A percentile compares a stretch with the other conserved stretches of the same genome.
These are phyloP conservation scores for Batkoa obscura DNA, from an alignment of 371 early-diverging fungal genomes.

Conservation along the genomic window DNA sequence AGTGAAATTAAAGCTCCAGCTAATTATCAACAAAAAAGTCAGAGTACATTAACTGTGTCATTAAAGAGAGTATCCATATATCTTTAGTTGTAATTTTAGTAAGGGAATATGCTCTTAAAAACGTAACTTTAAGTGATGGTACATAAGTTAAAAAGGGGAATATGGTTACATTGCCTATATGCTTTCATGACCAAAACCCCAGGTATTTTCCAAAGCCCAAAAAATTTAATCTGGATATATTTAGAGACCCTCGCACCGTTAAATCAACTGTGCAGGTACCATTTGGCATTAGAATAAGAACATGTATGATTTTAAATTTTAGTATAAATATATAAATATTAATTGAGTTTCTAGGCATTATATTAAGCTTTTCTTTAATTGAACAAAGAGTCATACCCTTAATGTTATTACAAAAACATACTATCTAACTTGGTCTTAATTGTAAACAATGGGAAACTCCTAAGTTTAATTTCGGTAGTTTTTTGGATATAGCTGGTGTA, in stretches of 20 bases:
- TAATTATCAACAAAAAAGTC: neutral
- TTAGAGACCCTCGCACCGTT: neutral
- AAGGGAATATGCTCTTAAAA: neutral
- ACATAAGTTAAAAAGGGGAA: neutral
- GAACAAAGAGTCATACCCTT: slow-evolving; percentile 26
- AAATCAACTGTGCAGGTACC: neutral
- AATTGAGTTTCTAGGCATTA: slow-evolving; percentile 9
- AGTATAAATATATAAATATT: neutral
- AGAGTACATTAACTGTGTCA: neutral
- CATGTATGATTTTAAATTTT: neutral
- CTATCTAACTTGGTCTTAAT: neutral
- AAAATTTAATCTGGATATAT: neutral
- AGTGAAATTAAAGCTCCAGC: neutral
- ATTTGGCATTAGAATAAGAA: neutral
- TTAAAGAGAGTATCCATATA: slow-evolving; percentile 2
- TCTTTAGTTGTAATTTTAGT: neutral
- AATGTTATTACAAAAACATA: slow-evolving; percentile 19
- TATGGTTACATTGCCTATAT: neutral
- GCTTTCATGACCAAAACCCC: neutral
- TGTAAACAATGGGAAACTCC: neutral
- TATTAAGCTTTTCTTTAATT: slow-evolving; percentile 28
- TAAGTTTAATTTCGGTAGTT: neutral
- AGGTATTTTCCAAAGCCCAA: neutral
- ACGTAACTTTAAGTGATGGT: neutral
- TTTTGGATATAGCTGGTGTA: neutral